Evolutionary conservation across 805 yeast genomes (phyloP), one percentile per base, ranked within the genome.

Genomic region (Lipomyces anomalus): DNA sequence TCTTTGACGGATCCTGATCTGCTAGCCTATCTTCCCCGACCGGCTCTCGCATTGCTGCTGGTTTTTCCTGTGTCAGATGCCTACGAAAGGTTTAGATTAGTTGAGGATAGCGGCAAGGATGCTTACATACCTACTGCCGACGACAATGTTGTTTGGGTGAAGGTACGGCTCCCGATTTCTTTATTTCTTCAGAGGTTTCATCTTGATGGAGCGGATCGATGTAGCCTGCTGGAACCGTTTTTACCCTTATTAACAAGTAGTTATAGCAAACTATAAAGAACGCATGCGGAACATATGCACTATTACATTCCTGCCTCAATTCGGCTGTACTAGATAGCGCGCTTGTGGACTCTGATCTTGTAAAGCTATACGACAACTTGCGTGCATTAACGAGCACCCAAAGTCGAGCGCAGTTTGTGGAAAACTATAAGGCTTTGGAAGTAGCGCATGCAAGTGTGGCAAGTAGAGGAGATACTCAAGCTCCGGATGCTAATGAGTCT

Each of bases 251-350:
- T n/a, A 11, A 11, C 32, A n/a, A 11, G 13, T n/a, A 28, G n/a
- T 22, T 43, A 57, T 79, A 78, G 55, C 98, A 90, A 59, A 79
- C 88, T 0, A 77, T 92, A 16, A 77, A 76, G 51, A 90, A 90
- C 61, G 94, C 95, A 0, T 90, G 98, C 67, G 98, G 98, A 4
- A 73, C 94, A 26, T 86, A 84, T 64, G 97, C 95, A 0, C 63
- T 92, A 38, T 67, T 90, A 20, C 97, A 90, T 57, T 70, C 80
- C 0, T 55, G 75, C 6, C 62, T 73, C 35, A 64, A 73, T 38
- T 26, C 30, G 30, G 30, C 30, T 13, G 30, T 13, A 13, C 30
- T 26, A 13, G 13, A 9, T 9, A 26, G 11, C 30, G 30, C 30
- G 30, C 67, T 63, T 26, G 48, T 43, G 35, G 55, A 47, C 38